Base-by-base conservation (phyloP, 2,329 filamentous ascomycete genomes). In the Cladophialophora bantiana region DNA sequence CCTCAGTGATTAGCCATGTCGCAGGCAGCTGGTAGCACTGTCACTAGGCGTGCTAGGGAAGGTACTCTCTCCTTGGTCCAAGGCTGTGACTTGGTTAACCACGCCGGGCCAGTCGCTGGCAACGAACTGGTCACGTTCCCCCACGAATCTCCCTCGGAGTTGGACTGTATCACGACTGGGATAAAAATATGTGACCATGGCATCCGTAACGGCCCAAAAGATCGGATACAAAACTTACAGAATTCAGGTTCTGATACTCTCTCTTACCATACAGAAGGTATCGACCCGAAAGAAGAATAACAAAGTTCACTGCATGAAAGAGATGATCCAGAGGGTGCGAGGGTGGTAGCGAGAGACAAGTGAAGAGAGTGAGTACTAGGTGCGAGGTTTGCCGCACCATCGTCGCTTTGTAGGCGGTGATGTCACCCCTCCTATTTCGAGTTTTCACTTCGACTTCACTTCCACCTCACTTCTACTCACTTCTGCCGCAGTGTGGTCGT, bases 41-140 rank as follows among this genome's bases (percentile, higher is more conserved):
- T 26, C 26, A 26, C 26, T 26, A 26, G 26, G n/a, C 13, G 36
- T 38, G 36, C 36, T 13, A 38, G 36, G 18, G 31, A 34, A 50
- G 57, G 35, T 36, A 10, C 15, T 15, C 57, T 31, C 45, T 31
- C 26, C n/a, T 59, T 48, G 15, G 36, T n/a, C 31, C 26, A 36
- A n/a, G 34, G 34, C 42, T 52, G 59, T 61, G 45, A 61, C 59
- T 61, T 52, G 45, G n/a, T 26, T 35, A 61, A 20, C 10, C 34
- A 3, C 4, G 45, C 36, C 34, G 31, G 53, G 48, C 59, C 59
- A 61, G 59, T 61, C 18, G 31, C n/a, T 42, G 0, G n/a, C n/a
- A 15, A 34, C 7, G 45, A 61, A 53, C 4, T 31, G 13, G 34
- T 61, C 59, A 61, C 59, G 59, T 61, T 61, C 45, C 4, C 2